Conservation (phyloP, 495 filamentous ascomycete species). For the Aspergillus panamensis region DNA sequence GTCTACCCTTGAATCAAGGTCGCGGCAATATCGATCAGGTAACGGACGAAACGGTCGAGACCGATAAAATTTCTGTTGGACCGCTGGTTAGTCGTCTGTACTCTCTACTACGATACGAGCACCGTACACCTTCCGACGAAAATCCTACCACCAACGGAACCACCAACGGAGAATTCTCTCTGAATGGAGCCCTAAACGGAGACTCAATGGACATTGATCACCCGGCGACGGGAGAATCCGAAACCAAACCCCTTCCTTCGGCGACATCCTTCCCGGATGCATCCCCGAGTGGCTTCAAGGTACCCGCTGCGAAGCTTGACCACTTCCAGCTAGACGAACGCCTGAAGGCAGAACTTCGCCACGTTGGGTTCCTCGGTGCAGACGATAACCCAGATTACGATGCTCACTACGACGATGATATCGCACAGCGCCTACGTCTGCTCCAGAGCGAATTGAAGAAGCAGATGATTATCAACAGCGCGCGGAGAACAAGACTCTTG, state of each 20-base stretch:
- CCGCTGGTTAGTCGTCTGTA: conserved; percentile 82
- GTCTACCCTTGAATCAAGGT: conserved; percentile 72
- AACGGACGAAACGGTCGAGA: conserved; percentile 79
- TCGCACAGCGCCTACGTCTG: conserved; percentile 80
- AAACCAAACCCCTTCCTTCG: conserved; percentile 54
- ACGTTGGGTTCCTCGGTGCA: conserved; percentile 80
- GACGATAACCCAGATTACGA: conserved; percentile 74
- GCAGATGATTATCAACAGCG: conserved; percentile 79
- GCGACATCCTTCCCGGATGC: conserved; percentile 77
- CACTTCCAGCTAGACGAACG: conserved; percentile 84
- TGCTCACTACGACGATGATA: conserved; percentile 88
- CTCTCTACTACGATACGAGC: conserved; percentile 76
- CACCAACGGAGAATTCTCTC: conserved; percentile 48
- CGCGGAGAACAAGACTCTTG: conserved; percentile 78
- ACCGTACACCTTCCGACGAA: conserved; percentile 59
- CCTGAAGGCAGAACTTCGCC: conserved; percentile 84
- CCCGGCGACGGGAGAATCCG: conserved; percentile 35
- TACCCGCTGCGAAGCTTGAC: conserved; percentile 63
- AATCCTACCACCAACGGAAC: conserved; percentile 48
- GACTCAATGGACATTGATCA: conserved; percentile 52
- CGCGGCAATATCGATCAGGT: conserved; percentile 81
- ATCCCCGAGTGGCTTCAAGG: conserved; percentile 54
- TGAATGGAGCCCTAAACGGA: conserved; percentile 46
- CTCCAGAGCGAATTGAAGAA: conserved; percentile 79
- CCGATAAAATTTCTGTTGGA: conserved; percentile 85